These are phyloP conservation scores for Pichia sp. DNA, from an alignment of 1,139 yeast species.

Conservation along the genomic window DNA sequence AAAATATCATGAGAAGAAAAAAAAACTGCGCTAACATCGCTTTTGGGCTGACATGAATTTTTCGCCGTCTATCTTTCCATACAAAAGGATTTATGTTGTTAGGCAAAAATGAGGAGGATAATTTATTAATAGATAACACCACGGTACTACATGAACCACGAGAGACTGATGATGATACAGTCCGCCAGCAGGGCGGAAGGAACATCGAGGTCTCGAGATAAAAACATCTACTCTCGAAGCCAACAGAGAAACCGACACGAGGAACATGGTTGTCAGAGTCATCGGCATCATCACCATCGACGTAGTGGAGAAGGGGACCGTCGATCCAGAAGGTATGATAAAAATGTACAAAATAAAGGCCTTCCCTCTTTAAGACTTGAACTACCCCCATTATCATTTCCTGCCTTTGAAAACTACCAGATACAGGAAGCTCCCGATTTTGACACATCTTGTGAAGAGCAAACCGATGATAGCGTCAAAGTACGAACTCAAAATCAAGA, in stretches of 20 bases:
- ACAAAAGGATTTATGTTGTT: too few relatives aligned
- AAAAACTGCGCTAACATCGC: background rate
- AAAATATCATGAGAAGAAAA: background rate
- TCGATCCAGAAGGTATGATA: background rate
- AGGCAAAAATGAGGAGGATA: too few relatives aligned
- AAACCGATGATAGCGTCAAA: conserved; percentile 8
- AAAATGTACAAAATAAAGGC: background rate
- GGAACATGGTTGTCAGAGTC: background rate
- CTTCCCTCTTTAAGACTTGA: background rate
- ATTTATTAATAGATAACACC: too few relatives aligned
- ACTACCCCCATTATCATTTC: conserved; percentile 1
- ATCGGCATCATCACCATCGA: background rate
- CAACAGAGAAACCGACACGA: background rate
- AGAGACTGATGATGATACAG: background rate
- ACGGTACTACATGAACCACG: background rate
- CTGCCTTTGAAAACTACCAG: conserved; percentile 18
- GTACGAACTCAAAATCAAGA: conserved; percentile 21
- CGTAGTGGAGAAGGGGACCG: background rate
- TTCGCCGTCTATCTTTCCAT: background rate
- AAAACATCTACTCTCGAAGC: background rate
- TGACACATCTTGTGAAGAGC: conserved; percentile 24
- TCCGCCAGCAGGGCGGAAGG: background rate
- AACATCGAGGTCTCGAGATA: background rate
- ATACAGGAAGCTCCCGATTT: conserved; percentile 27
- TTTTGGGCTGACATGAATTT: background rate